Evolutionary conservation across 2,329 filamentous ascomycete genomes (phyloP).

Genomic region (Tolypocladium guangdongense): DNA sequence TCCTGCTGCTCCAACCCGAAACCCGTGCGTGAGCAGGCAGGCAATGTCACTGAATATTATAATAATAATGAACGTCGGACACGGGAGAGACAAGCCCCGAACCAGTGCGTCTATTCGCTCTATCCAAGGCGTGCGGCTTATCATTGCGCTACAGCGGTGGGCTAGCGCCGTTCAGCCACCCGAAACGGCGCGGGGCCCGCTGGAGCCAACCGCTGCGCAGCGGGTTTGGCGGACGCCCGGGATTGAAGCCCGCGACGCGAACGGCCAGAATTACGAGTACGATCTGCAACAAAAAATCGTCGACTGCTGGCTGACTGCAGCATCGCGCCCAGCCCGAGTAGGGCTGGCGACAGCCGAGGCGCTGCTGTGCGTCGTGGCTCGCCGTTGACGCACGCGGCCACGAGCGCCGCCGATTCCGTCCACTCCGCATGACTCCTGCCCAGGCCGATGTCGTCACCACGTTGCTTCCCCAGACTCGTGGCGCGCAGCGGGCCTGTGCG

Average conservation of each 20-base stretch:
- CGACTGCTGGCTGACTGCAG: not conserved
- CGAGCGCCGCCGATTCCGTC: no score
- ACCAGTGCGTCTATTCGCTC: not conserved
- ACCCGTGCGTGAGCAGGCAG: not conserved
- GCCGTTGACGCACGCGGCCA: no score
- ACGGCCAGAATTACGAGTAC: no score
- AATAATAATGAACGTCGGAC: not conserved
- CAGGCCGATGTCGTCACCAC: not conserved
- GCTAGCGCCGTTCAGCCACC: not conserved
- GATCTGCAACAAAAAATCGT: not conserved
- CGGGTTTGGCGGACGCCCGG: no score
- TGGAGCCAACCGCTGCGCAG: no score
- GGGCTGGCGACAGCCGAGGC: not conserved
- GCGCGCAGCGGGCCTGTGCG: not conserved
- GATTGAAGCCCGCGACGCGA: no score
- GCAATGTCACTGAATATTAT: no score
- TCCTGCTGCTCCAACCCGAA: not conserved
- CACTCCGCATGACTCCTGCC: no score
- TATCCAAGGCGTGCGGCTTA: not conserved
- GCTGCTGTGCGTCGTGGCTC: no score
- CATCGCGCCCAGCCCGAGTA: not conserved
- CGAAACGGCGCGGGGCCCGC: not conserved
- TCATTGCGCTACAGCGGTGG: not conserved
- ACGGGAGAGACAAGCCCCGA: not conserved
- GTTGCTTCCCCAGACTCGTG: not conserved